Conservation (phyloP, 1,139 yeast genomes). For the Taphrina pruni region DNA sequence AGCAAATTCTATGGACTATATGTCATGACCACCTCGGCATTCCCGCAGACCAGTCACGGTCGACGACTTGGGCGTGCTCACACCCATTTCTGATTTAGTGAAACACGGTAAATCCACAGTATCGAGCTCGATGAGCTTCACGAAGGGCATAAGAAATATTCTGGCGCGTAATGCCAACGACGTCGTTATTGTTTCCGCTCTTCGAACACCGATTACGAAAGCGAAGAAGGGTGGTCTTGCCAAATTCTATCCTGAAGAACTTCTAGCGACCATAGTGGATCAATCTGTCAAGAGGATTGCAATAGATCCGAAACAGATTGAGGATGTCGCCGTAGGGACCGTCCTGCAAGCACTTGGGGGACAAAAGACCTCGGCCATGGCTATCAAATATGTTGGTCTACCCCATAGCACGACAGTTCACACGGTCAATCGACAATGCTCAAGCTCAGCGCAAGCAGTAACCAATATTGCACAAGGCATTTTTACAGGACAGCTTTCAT, state of each 20-base stretch:
- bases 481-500: conserved; percentile 52
- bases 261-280: conserved; percentile 67
- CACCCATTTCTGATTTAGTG: too few species aligned
- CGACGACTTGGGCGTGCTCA: too few species aligned
- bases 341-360: conserved; percentile 53
- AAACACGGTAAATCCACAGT: too few species aligned
- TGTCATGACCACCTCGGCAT: too few species aligned
- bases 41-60: too few species aligned
- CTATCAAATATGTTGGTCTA: conserved; percentile 53
- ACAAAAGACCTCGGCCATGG: conserved; percentile 53
- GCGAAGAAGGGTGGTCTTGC: conserved; percentile 68
- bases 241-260: conserved; percentile 75
- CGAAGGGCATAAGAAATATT: not conserved
- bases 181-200: conserved; percentile 83
- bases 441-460: conserved; percentile 56
- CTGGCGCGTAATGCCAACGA: conserved; percentile 64
- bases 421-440: conserved; percentile 57
- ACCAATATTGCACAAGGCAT: conserved; percentile 53
- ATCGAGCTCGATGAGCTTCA: conserved; percentile 6
- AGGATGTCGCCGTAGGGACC: conserved; percentile 53
- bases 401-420: conserved; percentile 55
- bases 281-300: conserved; percentile 56
- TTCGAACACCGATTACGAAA: conserved; percentile 79
- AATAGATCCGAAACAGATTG: conserved; percentile 50
- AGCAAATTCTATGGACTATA: too few species aligned